These are phyloP conservation scores for Myrica gale DNA, from an alignment of 306 rosid species.

Conservation along the genomic window DNA sequence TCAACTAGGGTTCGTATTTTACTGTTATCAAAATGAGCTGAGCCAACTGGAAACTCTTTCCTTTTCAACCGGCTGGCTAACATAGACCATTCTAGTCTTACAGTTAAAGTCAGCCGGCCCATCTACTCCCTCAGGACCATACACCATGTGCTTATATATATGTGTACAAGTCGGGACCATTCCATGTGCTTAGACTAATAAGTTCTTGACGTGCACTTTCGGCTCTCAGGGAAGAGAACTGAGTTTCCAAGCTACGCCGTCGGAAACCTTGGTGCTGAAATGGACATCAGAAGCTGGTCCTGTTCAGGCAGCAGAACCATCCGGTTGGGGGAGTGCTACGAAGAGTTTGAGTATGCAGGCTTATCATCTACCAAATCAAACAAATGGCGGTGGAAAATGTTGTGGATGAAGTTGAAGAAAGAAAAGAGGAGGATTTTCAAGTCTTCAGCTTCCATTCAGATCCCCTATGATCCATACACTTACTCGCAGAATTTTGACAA, in stretches of 20 bases:
- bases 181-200: no score
- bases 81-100: conserved; percentile 9
- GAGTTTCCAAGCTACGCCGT: background rate
- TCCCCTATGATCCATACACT: conserved; percentile 46
- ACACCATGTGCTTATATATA: background rate
- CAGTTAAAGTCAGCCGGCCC: background rate
- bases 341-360: conserved; percentile 8
- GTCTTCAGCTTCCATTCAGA: conserved; percentile 8
- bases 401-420: background rate
- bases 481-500: conserved; percentile 64
- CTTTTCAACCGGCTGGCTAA: conserved; percentile 12
- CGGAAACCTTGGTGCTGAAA: background rate
- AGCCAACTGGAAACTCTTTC: background rate
- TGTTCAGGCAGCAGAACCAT: conserved; percentile 33
- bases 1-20: background rate
- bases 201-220: background rate
- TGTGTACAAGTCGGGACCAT: background rate
- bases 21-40: background rate
- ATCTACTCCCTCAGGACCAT: background rate
- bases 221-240: background rate
- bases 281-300: conserved; percentile 37
- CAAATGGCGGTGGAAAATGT: background rate
- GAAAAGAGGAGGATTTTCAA: conserved; percentile 31
- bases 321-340: conserved; percentile 27
- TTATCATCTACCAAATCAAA: background rate